Conservation (phyloP, 768 basidiomycete genomes). For the Suillus cothurnatus region DNA sequence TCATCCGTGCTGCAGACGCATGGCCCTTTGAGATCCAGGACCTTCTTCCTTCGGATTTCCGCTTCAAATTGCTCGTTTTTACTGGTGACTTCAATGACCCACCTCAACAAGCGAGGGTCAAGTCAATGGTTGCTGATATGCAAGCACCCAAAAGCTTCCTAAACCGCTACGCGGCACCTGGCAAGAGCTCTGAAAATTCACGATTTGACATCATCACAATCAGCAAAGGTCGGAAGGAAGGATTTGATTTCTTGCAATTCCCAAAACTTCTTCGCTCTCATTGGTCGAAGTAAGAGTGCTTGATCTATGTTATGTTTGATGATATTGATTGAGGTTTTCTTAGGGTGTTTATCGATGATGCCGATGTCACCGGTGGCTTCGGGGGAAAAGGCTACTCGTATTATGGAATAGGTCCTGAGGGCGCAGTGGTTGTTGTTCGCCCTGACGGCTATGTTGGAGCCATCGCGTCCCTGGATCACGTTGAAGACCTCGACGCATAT, state of each 20-base stretch:
- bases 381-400: conserved; percentile 59
- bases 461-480: conserved; percentile 48
- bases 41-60: conserved; percentile 46
- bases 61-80: conserved; percentile 53
- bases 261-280: conserved; percentile 38
- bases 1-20: conserved; percentile 49
- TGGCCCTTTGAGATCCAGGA: conserved; percentile 53
- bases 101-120: conserved; percentile 25
- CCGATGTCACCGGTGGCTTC: conserved; percentile 40
- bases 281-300: conserved; percentile 44
- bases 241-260: conserved; percentile 33
- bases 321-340: neutral
- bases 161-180: conserved; percentile 21
- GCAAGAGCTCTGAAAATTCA: conserved; percentile 24
- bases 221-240: conserved; percentile 34
- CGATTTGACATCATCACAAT: conserved; percentile 35
- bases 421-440: conserved; percentile 33
- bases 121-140: conserved; percentile 31
- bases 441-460: conserved; percentile 60
- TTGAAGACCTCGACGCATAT: conserved; percentile 44
- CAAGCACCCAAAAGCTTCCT: conserved; percentile 30
- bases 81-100: conserved; percentile 36
- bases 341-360: conserved; percentile 65
- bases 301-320: neutral
- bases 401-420: conserved; percentile 44